A percentile compares a stretch with the other conserved stretches of the same genome.
Conservation (phyloP, 1,284 basidiomycete genomes). For the Trametes hirsuta region DNA sequence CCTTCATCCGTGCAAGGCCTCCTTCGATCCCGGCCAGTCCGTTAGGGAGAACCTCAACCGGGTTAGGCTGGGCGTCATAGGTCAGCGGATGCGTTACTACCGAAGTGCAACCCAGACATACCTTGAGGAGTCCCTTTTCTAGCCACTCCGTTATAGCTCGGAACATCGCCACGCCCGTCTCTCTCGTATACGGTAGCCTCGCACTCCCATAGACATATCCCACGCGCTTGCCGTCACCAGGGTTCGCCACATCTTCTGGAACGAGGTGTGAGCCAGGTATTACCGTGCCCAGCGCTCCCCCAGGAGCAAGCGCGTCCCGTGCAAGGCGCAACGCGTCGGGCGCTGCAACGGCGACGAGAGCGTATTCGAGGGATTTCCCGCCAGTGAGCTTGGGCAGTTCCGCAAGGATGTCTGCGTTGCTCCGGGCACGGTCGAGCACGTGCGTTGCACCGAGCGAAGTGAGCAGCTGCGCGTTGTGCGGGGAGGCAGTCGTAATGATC, state of each 20-base stretch:
- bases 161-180: background rate
- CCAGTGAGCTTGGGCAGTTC: background rate
- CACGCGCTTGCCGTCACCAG: background rate
- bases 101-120: background rate
- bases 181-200: background rate
- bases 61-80: conserved; percentile 1
- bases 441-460: background rate
- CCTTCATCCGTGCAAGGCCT: conserved; percentile 45
- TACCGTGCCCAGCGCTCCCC: background rate
- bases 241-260: background rate
- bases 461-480: background rate
- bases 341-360: background rate
- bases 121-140: background rate
- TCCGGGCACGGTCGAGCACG: background rate
- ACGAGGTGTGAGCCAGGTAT: background rate
- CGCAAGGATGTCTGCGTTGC: background rate
- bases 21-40: conserved; percentile 48
- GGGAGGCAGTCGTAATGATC: background rate
- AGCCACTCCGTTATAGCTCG: background rate
- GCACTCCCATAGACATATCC: background rate
- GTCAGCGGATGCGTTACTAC: background rate
- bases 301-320: background rate
- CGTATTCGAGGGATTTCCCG: background rate
- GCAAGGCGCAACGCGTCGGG: background rate
- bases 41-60: conserved; percentile 44